Conservation (phyloP, 768 basidiomycete species). For the Leucocoprinus leucothites region DNA sequence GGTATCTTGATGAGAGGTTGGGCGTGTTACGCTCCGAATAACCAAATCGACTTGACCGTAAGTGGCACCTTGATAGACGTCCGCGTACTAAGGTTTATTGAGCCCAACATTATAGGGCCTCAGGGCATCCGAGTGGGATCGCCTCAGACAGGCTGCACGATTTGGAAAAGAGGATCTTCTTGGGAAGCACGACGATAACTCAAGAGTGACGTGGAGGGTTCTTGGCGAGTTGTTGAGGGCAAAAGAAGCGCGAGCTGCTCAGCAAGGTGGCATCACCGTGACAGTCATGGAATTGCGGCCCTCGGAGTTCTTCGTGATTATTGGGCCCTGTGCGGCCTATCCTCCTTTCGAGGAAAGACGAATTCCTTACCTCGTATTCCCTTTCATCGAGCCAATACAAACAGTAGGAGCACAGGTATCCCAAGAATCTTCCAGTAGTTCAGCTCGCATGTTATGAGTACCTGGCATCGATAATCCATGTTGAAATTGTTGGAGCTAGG, state of each 20-base stretch:
- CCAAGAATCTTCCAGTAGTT: too few relatives aligned
- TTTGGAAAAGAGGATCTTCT: neutral
- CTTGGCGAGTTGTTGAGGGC: neutral
- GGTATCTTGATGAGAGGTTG: neutral
- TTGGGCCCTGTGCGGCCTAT: neutral
- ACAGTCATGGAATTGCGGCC: neutral
- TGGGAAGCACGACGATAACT: neutral
- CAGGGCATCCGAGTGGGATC: neutral
- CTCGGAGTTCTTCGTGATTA: neutral
- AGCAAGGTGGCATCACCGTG: neutral
- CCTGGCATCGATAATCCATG: too few relatives aligned
- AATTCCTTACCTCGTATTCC: neutral
- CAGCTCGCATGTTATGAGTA: too few relatives aligned
- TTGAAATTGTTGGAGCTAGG: too few relatives aligned
- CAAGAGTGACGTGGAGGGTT: neutral
- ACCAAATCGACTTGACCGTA: neutral
- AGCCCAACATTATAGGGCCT: neutral
- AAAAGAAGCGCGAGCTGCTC: neutral
- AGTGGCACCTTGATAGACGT: neutral
- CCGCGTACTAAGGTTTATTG: too few relatives aligned
- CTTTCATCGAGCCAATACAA: neutral
- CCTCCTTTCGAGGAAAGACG: neutral
- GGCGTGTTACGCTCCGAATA: neutral
- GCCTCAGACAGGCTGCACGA: neutral
- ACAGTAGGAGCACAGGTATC: too few relatives aligned